Conservation (phyloP, 2,329 filamentous ascomycete genomes). For the Didymella segeticola region DNA sequence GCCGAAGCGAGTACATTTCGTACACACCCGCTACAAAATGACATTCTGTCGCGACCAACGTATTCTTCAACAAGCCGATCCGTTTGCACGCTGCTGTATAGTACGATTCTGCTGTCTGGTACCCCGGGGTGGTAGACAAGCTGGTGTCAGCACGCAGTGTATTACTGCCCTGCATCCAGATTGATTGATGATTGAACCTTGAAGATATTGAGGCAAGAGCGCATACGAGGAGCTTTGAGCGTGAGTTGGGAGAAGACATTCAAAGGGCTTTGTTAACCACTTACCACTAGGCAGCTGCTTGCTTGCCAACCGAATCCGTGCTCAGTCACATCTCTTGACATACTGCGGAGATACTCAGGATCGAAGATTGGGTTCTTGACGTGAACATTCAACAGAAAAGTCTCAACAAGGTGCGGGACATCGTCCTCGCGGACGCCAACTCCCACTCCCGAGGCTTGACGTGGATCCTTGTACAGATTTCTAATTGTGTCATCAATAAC, state of each 20-base stretch:
- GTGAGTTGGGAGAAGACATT: background rate
- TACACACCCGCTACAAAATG: slow-evolving; percentile 44
- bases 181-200: slow-evolving; percentile 32
- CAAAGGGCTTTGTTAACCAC: background rate
- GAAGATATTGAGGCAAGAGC: slow-evolving; percentile 41
- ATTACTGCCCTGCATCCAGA: background rate
- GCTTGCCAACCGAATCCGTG: slow-evolving; percentile 39
- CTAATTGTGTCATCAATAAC: slow-evolving; percentile 4
- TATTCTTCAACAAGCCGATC: slow-evolving; percentile 37
- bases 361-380: slow-evolving; percentile 46
- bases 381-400: slow-evolving; percentile 42
- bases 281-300: slow-evolving; percentile 41
- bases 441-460: background rate
- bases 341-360: slow-evolving; percentile 26
- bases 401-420: slow-evolving; percentile 32
- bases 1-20: slow-evolving; percentile 45
- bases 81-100: slow-evolving; percentile 43
- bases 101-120: slow-evolving; percentile 33
- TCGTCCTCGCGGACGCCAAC: slow-evolving; percentile 37
- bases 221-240: slow-evolving; percentile 38
- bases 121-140: slow-evolving; percentile 22
- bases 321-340: slow-evolving; percentile 30
- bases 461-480: slow-evolving; percentile 7
- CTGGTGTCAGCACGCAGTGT: background rate
- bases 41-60: slow-evolving; percentile 40